phyloP scores from a whole-genome alignment of 2,329 filamentous ascomycete species.

The Hypomyces rosellus region DNA sequence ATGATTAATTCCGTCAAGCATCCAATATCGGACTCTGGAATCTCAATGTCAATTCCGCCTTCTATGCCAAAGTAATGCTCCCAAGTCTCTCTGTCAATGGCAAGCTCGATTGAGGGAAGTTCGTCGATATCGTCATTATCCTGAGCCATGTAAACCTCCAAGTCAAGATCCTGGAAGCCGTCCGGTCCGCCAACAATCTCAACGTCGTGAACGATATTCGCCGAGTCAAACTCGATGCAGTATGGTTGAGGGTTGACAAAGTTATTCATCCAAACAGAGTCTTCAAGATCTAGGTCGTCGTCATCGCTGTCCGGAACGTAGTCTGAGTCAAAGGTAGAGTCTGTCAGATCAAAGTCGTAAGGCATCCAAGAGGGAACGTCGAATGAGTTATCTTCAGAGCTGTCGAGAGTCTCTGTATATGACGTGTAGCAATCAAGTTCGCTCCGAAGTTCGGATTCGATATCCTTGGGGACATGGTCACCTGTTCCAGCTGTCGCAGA shows the following conservation, averaged over 20 bases:
- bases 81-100: slow-evolving; percentile 22
- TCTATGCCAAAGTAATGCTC: slow-evolving; percentile 18
- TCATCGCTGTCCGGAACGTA: not conserved
- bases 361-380: not conserved
- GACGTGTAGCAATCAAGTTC: not conserved
- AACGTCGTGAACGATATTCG: slow-evolving; percentile 23
- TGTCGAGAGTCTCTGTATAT: not conserved
- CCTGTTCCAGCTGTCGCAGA: not conserved
- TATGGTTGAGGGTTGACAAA: slow-evolving; percentile 14
- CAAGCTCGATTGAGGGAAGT: slow-evolving; percentile 25
- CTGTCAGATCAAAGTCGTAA: not conserved
- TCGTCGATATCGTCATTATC: slow-evolving; percentile 20
- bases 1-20: slow-evolving; percentile 15
- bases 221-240: slow-evolving; percentile 13
- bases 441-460: too few species aligned
- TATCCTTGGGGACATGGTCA: too few species aligned
- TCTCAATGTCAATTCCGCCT: slow-evolving; percentile 22
- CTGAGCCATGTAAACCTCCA: slow-evolving; percentile 24
- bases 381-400: not conserved
- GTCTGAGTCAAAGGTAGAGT: slow-evolving; percentile 2
- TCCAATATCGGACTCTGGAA: slow-evolving; percentile 16
- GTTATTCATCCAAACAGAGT: slow-evolving; percentile 16
- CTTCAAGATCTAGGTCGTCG: slow-evolving; percentile 4
- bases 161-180: slow-evolving; percentile 15
- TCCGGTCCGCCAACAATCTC: slow-evolving; percentile 15